These are phyloP conservation scores for Beauveria sp. DNA, from an alignment of 2,329 filamentous ascomycete species.

Conservation along the genomic window DNA sequence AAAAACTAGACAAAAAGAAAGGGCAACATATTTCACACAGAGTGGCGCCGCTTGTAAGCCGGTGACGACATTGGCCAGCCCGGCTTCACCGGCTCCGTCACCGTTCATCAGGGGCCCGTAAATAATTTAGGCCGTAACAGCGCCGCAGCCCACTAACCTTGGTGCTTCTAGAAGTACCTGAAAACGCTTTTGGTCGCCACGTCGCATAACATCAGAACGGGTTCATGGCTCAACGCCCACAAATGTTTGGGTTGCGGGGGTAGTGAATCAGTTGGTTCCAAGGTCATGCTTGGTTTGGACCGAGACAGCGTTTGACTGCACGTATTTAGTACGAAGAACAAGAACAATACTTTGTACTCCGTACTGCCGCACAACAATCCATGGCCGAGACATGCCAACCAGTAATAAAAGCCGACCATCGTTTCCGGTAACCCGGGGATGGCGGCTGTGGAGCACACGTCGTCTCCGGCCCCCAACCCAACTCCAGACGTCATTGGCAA, in stretches of 20 bases:
- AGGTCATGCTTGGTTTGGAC: no score
- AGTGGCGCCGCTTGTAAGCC: not conserved
- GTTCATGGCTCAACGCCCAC: no score
- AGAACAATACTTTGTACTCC: no score
- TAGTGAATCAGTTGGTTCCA: no score
- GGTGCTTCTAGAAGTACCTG: not conserved
- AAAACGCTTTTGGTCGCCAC: no score
- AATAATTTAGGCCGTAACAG: not conserved
- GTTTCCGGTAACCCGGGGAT: not conserved
- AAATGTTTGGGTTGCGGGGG: not conserved
- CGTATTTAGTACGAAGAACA: no score
- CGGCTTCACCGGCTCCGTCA: conserved; percentile 6
- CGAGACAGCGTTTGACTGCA: no score
- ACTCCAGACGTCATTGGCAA: not conserved
- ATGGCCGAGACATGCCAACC: not conserved
- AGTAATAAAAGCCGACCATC: not conserved
- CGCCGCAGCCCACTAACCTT: not conserved
- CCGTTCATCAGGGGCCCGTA: conserved; percentile 1
- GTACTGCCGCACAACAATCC: no score
- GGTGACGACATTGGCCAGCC: conserved; percentile 5
- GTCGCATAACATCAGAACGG: no score
- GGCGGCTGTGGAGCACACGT: not conserved
- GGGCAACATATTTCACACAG: not conserved
- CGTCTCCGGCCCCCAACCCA: not conserved
- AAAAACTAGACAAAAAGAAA: not conserved